Conservation (phyloP, 2,329 filamentous ascomycete genomes). For the Penicillium sp. region DNA sequence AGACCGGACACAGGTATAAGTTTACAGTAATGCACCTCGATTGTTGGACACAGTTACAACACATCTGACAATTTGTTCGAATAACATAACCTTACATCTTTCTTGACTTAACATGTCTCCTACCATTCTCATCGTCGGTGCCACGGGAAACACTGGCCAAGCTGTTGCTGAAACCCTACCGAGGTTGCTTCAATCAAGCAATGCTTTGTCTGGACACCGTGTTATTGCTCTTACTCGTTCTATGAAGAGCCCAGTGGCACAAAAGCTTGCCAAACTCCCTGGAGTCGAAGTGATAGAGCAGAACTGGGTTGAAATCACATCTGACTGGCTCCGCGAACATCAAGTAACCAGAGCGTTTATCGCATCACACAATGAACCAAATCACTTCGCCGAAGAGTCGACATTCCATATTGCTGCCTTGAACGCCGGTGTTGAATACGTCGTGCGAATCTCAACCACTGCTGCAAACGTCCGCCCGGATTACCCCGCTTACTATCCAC, state of each 20-base stretch:
- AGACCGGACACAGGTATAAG: background rate
- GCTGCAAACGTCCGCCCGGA: conserved; percentile 33
- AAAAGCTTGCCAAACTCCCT: conserved; percentile 26
- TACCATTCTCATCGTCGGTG: conserved; percentile 31
- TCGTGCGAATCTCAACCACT: conserved; percentile 38
- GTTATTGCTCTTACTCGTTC: conserved; percentile 31
- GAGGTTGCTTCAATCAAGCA: conserved; percentile 16
- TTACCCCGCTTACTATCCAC: conserved; percentile 29
- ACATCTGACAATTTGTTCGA: background rate
- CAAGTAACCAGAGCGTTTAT: conserved; percentile 35
- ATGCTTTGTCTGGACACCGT: conserved; percentile 12
- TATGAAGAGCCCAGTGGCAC: conserved; percentile 12
- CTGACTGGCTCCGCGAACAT: conserved; percentile 35
- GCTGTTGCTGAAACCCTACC: conserved; percentile 24
- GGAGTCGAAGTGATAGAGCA: conserved; percentile 30
- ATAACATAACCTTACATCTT: background rate
- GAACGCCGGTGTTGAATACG: conserved; percentile 34
- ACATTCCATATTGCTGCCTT: conserved; percentile 31
- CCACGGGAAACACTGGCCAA: conserved; percentile 35
- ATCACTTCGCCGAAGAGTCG: conserved; percentile 37
- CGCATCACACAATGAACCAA: conserved; percentile 32
- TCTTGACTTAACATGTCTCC: conserved; percentile 25
- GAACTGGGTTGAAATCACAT: conserved; percentile 34
- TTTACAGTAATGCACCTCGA: background rate
- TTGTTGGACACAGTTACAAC: background rate